A percentile compares a stretch with the other conserved stretches of the same genome.
Conservation (phyloP, 2,329 filamentous ascomycete genomes). For the Pseudocercospora eumusae region DNA sequence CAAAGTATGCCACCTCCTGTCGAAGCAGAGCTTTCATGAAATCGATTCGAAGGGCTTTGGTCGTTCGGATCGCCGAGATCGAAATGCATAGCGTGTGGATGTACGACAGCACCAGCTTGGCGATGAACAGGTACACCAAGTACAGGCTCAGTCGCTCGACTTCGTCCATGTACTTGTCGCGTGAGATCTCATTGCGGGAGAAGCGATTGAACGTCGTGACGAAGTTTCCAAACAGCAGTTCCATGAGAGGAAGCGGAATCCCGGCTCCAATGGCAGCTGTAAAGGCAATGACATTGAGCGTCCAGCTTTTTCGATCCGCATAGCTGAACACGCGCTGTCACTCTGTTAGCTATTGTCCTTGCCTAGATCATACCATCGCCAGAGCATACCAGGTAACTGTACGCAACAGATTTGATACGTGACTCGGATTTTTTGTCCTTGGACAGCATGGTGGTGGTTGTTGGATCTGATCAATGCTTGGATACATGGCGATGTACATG, state of each 20-base stretch:
- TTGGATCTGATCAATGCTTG: background rate
- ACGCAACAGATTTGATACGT: background rate
- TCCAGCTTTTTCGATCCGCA: slow-evolving; percentile 10
- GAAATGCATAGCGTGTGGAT: slow-evolving; percentile 49
- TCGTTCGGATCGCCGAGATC: slow-evolving; percentile 54
- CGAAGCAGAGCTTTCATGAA: slow-evolving; percentile 66
- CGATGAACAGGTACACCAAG: slow-evolving; percentile 65
- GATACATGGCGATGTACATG: background rate
- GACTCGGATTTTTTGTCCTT: background rate
- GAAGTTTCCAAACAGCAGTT: slow-evolving; percentile 10
- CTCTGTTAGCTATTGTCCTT: background rate
- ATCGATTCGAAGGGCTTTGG: slow-evolving; percentile 55
- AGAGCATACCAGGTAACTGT: background rate
- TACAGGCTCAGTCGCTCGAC: slow-evolving; percentile 5
- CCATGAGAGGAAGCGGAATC: slow-evolving; percentile 10
- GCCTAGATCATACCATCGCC: background rate
- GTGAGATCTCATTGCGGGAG: background rate
- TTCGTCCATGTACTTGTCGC: slow-evolving; percentile 7
- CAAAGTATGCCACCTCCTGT: slow-evolving; percentile 67
- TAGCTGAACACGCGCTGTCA: slow-evolving; percentile 13
- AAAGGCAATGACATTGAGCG: slow-evolving; percentile 9
- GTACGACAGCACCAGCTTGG: slow-evolving; percentile 63
- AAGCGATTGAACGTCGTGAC: slow-evolving; percentile 5
- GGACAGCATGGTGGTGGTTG: background rate
- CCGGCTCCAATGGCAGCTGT: slow-evolving; percentile 11